Percentiles rank a stretch among this genome's conserved stretches.
These are phyloP conservation scores for Caloboletus firmus DNA, from an alignment of 1,284 basidiomycete genomes.

Conservation along the genomic window DNA sequence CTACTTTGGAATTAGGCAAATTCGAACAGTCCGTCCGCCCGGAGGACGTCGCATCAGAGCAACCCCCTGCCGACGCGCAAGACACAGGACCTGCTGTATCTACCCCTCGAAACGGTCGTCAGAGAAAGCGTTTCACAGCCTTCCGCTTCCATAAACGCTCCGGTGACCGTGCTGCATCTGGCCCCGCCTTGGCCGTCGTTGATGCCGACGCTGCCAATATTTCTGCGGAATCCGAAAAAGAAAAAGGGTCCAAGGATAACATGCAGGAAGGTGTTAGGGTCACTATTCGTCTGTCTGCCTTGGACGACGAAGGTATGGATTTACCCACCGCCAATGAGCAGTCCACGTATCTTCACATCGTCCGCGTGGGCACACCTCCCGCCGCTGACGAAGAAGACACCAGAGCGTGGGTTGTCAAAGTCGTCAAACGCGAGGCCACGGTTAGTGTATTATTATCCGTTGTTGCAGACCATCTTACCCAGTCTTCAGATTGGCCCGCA, in stretches of 20 bases:
- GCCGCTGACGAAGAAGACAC: conserved; percentile 45
- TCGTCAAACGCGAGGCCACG: conserved; percentile 85
- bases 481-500: conserved; percentile 73
- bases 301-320: conserved; percentile 68
- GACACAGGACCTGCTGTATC: conserved; percentile 16
- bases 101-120: conserved; percentile 19
- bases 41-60: conserved; percentile 16
- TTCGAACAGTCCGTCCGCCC: conserved; percentile 45
- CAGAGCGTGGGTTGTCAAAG: conserved; percentile 82
- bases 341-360: conserved; percentile 80
- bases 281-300: conserved; percentile 72
- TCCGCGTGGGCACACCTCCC: conserved; percentile 58
- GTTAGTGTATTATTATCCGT: conserved; percentile 38
- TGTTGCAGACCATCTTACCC: conserved; percentile 6
- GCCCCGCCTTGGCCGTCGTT: conserved; percentile 74
- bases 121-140: conserved; percentile 57
- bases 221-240: conserved; percentile 38
- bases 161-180: conserved; percentile 51
- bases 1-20: conserved; percentile 67
- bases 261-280: conserved; percentile 70
- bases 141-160: conserved; percentile 62
- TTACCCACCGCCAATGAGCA: conserved; percentile 76
- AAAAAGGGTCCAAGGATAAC: conserved; percentile 43
- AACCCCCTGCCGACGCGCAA: conserved; percentile 17
- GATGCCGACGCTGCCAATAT: conserved; percentile 48